Evolutionary conservation across 1,284 basidiomycete genomes (phyloP).

Genomic region (Ceratobasidium papillatum): DNA sequence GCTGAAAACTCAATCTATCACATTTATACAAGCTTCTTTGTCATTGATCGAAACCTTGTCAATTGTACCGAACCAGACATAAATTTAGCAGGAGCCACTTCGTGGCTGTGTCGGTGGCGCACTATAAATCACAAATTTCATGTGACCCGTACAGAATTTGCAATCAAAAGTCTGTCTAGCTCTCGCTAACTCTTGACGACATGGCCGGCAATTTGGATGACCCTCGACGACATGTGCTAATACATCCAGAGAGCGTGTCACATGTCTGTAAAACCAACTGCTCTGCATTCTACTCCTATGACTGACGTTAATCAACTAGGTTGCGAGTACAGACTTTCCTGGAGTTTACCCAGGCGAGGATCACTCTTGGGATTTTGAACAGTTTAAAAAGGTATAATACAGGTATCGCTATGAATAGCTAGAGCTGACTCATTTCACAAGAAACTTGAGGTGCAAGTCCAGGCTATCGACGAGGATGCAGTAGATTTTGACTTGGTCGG

Average conservation of each 20-base stretch:
- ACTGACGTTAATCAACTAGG: slow-evolving; percentile 54
- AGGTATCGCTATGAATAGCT: neutral
- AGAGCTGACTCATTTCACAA: slow-evolving; percentile 52
- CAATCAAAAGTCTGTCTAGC: slow-evolving; percentile 41
- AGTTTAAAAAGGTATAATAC: slow-evolving; percentile 72
- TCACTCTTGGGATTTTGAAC: slow-evolving; percentile 79
- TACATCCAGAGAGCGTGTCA: slow-evolving; percentile 76
- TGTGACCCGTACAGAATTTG: slow-evolving; percentile 7
- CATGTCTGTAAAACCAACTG: slow-evolving; percentile 50
- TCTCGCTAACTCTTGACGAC: slow-evolving; percentile 7
- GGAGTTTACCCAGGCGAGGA: slow-evolving; percentile 87
- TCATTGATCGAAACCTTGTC: neutral
- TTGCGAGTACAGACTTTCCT: slow-evolving; percentile 87
- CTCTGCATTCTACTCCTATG: neutral
- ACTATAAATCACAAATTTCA: neutral
- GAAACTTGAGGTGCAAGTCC: slow-evolving; percentile 78
- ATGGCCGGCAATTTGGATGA: slow-evolving; percentile 46
- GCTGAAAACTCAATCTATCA: neutral
- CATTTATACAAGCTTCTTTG: neutral
- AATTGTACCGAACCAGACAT: neutral
- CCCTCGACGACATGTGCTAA: slow-evolving; percentile 62
- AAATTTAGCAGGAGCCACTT: neutral
- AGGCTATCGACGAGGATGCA: slow-evolving; percentile 79
- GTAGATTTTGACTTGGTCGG: slow-evolving; percentile 97
- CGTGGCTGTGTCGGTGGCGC: neutral